Percentiles rank a stretch among this genome's conserved stretches.
Evolutionary conservation across 2,329 filamentous ascomycete species (phyloP).

Genomic region (Colletotrichum sp.): DNA sequence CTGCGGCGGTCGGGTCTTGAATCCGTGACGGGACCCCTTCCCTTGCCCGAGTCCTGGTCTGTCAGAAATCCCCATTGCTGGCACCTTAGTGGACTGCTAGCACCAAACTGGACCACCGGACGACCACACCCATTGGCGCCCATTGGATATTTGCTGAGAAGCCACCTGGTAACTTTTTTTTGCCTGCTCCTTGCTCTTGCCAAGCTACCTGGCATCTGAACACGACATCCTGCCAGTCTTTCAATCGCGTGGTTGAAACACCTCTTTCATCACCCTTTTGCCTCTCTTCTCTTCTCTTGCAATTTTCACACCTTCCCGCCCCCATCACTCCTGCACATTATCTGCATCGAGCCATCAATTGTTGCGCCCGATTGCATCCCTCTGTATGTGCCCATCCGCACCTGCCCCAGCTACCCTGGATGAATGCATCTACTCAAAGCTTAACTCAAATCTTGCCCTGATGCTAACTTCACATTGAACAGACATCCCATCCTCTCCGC

Average conservation of each 20-base stretch:
- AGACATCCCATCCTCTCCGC: not conserved
- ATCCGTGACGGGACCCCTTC: conserved; percentile 5
- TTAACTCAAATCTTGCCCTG: not conserved
- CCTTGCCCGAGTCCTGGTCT: not conserved
- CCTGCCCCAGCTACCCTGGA: not conserved
- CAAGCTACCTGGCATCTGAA: conserved; percentile 18
- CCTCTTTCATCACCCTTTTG: conserved; percentile 21
- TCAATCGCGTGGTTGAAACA: conserved; percentile 18
- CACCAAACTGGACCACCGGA: conserved; percentile 2
- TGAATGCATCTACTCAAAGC: not conserved
- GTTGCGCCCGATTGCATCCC: not conserved
- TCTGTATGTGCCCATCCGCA: conserved; percentile 10
- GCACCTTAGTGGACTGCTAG: not conserved
- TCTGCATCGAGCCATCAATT: conserved; percentile 14
- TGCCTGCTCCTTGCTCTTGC: conserved; percentile 14
- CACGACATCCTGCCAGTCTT: conserved; percentile 19
- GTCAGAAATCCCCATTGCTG: not conserved
- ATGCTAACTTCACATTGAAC: not conserved
- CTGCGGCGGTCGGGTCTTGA: conserved; percentile 8
- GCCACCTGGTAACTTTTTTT: conserved; percentile 22
- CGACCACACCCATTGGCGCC: conserved; percentile 24
- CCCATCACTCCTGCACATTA: conserved; percentile 20
- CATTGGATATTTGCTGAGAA: conserved; percentile 14
- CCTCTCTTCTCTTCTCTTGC: conserved; percentile 11
- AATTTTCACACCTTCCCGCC: not conserved